Base-by-base conservation (phyloP, 768 basidiomycete genomes). In the Leccinum olivaceopallidum region DNA sequence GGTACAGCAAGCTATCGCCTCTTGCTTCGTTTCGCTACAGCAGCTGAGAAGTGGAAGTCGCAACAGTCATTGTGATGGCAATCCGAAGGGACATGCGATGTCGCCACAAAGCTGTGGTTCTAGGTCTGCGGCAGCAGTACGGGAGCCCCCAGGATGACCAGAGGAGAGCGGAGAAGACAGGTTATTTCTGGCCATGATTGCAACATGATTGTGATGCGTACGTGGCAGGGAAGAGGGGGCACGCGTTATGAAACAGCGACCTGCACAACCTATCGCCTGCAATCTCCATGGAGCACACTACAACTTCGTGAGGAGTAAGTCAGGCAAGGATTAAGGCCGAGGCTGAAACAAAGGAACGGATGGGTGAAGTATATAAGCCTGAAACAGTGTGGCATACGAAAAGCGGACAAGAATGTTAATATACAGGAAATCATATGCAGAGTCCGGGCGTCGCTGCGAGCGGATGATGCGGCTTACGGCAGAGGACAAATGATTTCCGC, bases 401-500 rank as follows among this genome's bases (percentile, higher is more conserved):
- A 28, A 54, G 36, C 13, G 36, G 53, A 22, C 36, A 14, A 54
- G 53, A 54, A 54, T 22, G 53, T 54, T 54, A 54, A 54, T 54
- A 37, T 37, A 37, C 36, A 36, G 22, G 36, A 54, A 24, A 37
- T 57, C 34, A 53, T 44, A 49, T 55, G 36, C 24, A 20, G 44
- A n/a, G 47, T 36, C 36, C 50, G 55, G 54, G 58, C 47, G 37
- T 34, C 48, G 32, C 30, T 55, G 26, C 20, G 39, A 51, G 54
- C 44, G 47, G 54, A 20, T 37, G 53, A 59, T 60, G 37, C 42
- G 44, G 61, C 28, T 55, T 37, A 54, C 57, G 63, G 63, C 60
- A 60, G 55, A 52, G 56, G 14, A 52, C 24, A 24, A 51, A 42
- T n/a, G 42, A 50, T 49, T 37, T 53, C 36, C 48, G 53, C 54